phyloP scores from a whole-genome alignment of 441 rosid genomes.

The Pelargonium citronellum region DNA sequence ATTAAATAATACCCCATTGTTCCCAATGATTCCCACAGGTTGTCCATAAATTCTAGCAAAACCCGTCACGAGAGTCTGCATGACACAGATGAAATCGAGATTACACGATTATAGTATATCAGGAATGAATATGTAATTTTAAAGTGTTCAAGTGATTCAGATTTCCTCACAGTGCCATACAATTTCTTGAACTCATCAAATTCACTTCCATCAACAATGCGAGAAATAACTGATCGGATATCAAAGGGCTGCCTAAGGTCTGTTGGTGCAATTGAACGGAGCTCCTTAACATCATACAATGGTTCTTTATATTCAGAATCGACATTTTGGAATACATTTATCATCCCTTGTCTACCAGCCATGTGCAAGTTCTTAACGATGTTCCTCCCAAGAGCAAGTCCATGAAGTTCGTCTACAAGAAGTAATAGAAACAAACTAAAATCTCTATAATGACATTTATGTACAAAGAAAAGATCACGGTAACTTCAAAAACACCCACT shows the following conservation, averaged over 20 bases:
- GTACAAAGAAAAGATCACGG: slow-evolving; percentile 20
- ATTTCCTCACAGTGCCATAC: slow-evolving; percentile 84
- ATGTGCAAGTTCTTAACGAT: slow-evolving; percentile 85
- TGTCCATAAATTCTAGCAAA: slow-evolving; percentile 79
- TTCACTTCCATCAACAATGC: slow-evolving; percentile 90
- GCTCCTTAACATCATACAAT: slow-evolving; percentile 69
- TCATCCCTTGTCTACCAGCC: slow-evolving; percentile 56
- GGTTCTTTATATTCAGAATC: slow-evolving; percentile 60
- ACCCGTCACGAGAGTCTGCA: slow-evolving; percentile 90
- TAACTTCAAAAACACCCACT: slow-evolving; percentile 18
- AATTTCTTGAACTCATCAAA: slow-evolving; percentile 96
- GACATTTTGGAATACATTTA: slow-evolving; percentile 30
- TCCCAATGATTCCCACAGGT: slow-evolving; percentile 84
- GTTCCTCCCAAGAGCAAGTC: slow-evolving; percentile 84
- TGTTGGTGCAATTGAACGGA: slow-evolving; percentile 79
- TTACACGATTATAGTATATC: slow-evolving; percentile 12
- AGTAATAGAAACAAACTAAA: slow-evolving; percentile 12
- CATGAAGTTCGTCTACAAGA: slow-evolving; percentile 83
- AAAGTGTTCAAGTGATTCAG: slow-evolving; percentile 16
- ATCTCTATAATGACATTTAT: background rate
- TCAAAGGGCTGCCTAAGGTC: slow-evolving; percentile 90
- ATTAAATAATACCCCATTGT: slow-evolving; percentile 84
- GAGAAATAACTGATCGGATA: slow-evolving; percentile 80
- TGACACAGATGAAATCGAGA: slow-evolving; percentile 15
- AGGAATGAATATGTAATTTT: slow-evolving; percentile 10